phyloP scores from a whole-genome alignment of 257 asterid genomes.

The Pogostemon cablin region DNA sequence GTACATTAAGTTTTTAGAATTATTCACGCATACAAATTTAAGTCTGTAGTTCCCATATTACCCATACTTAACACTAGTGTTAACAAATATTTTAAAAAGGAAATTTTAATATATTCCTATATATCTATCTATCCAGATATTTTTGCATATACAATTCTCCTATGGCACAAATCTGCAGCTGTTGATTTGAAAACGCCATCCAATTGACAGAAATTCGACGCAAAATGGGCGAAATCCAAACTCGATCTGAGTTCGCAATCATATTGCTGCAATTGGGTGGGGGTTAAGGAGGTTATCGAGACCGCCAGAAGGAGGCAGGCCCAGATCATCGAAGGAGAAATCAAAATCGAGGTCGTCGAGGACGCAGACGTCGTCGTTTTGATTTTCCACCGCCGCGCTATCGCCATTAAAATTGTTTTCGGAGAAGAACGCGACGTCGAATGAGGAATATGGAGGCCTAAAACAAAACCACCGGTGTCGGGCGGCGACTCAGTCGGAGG shows the following conservation, averaged over 20 bases:
- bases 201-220: slow-evolving; percentile 35
- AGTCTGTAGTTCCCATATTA: too few relatives aligned
- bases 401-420: slow-evolving; percentile 34
- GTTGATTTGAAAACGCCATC: slow-evolving; percentile 55
- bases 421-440: slow-evolving; percentile 51
- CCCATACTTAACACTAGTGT: too few relatives aligned
- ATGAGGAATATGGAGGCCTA: slow-evolving; percentile 48
- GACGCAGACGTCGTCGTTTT: slow-evolving; percentile 35
- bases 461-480: slow-evolving; percentile 35
- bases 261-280: slow-evolving; percentile 20
- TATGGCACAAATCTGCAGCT: slow-evolving; percentile 51
- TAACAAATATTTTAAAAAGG: too few relatives aligned
- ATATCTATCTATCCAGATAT: too few relatives aligned
- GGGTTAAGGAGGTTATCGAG: slow-evolving; percentile 38
- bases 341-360: slow-evolving; percentile 68
- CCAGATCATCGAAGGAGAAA: slow-evolving; percentile 67
- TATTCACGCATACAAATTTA: too few relatives aligned
- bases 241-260: slow-evolving; percentile 38
- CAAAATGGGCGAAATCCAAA: slow-evolving; percentile 38
- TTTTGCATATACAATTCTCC: too few relatives aligned
- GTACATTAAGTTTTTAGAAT: too few relatives aligned
- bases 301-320: slow-evolving; percentile 40
- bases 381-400: slow-evolving; percentile 25
- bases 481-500: slow-evolving; percentile 30
- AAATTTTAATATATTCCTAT: too few relatives aligned